Evolutionary conservation across 2,329 filamentous ascomycete genomes (phyloP).

Genomic region (Exophiala calicioides): DNA sequence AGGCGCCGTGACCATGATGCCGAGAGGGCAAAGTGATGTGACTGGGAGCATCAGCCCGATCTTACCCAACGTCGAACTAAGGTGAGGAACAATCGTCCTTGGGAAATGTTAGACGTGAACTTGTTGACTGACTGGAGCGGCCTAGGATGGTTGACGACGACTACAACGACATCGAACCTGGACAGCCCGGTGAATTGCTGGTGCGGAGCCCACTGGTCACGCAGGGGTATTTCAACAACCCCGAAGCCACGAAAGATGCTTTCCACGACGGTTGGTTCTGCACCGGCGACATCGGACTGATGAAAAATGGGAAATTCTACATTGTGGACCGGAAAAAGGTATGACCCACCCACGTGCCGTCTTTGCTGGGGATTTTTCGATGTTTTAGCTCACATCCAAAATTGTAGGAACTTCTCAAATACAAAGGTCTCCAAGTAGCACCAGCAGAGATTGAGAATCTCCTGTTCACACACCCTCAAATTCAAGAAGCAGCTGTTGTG

Average conservation of each 20-base stretch:
- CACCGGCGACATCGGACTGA: constrained; percentile 33
- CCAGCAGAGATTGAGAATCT: constrained; percentile 62
- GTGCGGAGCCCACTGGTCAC: constrained; percentile 26
- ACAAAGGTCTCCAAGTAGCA: constrained; percentile 65
- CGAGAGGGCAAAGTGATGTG: constrained; percentile 43
- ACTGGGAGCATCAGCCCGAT: constrained; percentile 49
- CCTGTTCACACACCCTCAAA: constrained; percentile 43
- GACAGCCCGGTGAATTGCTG: constrained; percentile 26
- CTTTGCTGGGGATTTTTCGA: not conserved
- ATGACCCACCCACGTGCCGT: constrained; percentile 20
- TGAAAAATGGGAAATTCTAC: constrained; percentile 68
- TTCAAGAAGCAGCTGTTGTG: constrained; percentile 60
- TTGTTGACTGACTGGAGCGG: constrained; percentile 2
- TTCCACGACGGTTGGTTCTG: constrained; percentile 40
- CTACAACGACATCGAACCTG: constrained; percentile 24
- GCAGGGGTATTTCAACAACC: constrained; percentile 38
- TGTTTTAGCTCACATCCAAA: too few relatives aligned
- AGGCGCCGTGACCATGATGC: constrained; percentile 50
- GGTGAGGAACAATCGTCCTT: constrained; percentile 11
- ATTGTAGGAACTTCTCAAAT: constrained; percentile 52
- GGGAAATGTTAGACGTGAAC: not conserved
- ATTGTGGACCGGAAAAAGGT: constrained; percentile 74
- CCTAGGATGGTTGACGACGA: constrained; percentile 27
- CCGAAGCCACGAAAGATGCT: constrained; percentile 29
- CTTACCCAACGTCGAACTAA: constrained; percentile 37